Evolutionary conservation across 495 filamentous ascomycete species (phyloP).

Genomic region (Annulohypoxylon nitens): DNA sequence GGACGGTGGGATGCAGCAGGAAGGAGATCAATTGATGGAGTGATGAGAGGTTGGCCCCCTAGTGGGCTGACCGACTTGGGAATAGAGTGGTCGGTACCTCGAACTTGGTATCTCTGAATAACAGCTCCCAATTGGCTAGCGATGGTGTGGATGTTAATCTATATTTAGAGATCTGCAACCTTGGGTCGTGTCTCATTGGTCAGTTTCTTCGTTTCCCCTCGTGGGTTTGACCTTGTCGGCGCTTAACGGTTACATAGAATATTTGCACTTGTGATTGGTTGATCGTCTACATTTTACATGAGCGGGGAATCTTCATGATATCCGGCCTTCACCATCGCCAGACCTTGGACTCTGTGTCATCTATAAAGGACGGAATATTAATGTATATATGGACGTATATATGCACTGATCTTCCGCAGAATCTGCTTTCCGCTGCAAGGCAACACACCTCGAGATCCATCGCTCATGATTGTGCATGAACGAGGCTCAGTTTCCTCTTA

Average conservation of each 20-base stretch:
- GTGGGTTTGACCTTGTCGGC: conserved; percentile 39
- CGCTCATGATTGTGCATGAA: conserved; percentile 8
- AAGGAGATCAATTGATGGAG: conserved; percentile 18
- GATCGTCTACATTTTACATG: conserved; percentile 10
- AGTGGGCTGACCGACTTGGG: conserved; percentile 34
- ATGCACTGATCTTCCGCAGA: conserved; percentile 41
- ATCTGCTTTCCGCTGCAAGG: conserved; percentile 41
- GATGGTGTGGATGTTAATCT: conserved; percentile 16
- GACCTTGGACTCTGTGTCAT: conserved; percentile 2
- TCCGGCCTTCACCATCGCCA: conserved; percentile 1
- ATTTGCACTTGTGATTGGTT: conserved; percentile 25
- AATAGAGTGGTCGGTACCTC: conserved; percentile 38
- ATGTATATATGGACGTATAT: background rate
- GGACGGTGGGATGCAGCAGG: conserved; percentile 18
- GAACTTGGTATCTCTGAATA: conserved; percentile 14
- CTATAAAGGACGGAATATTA: conserved; percentile 14
- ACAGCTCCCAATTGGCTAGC: conserved; percentile 28
- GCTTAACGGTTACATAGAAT: conserved; percentile 40
- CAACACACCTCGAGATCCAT: conserved; percentile 34
- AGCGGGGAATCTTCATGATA: conserved; percentile 37
- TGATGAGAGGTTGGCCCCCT: conserved; percentile 13
- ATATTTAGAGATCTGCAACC: conserved; percentile 39
- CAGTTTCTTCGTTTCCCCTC: conserved; percentile 16
- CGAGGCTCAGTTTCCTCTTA: background rate
- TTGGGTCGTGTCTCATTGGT: conserved; percentile 24